Percentiles rank a stretch among this genome's conserved stretches.
Conservation (phyloP, 176 grass and related monocot genomes). For the Stipa capillata region DNA sequence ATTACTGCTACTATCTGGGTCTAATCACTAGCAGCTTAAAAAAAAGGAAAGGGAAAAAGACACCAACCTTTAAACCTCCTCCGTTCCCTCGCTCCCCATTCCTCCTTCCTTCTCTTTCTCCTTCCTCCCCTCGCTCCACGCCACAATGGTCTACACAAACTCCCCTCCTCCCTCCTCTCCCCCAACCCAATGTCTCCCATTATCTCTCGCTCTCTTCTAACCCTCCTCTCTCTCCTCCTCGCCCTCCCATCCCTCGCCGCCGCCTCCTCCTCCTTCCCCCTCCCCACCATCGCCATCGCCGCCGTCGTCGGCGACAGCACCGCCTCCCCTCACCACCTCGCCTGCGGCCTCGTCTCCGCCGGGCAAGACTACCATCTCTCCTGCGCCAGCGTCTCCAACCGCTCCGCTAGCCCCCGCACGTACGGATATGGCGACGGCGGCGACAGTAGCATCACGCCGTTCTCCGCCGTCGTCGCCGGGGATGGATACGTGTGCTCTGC, state of each 20-base stretch:
- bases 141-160: constrained; percentile 42
- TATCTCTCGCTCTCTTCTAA: not conserved
- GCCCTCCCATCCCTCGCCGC: not conserved
- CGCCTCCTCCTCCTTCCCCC: constrained; percentile 38
- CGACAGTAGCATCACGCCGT: not conserved
- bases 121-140: constrained; percentile 13
- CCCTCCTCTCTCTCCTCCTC: constrained; percentile 1
- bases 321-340: constrained; percentile 32
- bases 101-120: not conserved
- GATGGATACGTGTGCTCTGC: constrained; percentile 71
- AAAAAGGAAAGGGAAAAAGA: not conserved
- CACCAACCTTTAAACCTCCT: constrained; percentile 48
- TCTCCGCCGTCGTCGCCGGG: constrained; percentile 62
- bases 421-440: constrained; percentile 32
- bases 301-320: constrained; percentile 26
- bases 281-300: constrained; percentile 63
- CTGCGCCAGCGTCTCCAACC: constrained; percentile 21
- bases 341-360: constrained; percentile 31
- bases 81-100: not conserved
- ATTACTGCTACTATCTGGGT: not conserved
- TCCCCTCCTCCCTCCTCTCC: constrained; percentile 4
- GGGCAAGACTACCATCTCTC: constrained; percentile 9
- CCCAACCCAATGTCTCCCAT: constrained; percentile 47
- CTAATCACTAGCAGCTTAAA: not conserved
- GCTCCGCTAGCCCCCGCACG: not conserved